Evolutionary conservation across 2,329 filamentous ascomycete genomes (phyloP), one percentile per base, ranked within the genome.

Genomic region (Orbilia quercus): DNA sequence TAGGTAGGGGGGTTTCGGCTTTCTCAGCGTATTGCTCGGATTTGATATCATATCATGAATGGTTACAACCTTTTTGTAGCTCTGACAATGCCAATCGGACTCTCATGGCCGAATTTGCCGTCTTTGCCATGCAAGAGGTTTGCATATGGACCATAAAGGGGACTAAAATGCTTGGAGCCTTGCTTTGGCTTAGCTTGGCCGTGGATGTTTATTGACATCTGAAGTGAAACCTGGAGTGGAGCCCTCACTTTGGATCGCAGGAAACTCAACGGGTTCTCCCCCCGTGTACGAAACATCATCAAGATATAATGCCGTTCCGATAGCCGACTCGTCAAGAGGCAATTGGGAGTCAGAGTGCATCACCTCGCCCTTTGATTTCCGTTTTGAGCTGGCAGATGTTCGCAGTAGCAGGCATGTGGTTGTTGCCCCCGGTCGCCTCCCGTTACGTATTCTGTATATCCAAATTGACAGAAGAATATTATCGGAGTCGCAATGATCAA

Each of bases 191-290:
- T n/a, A n/a, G n/a, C 60, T 59, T 51, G 63, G 54, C 51, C 44
- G 4, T 50, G 45, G 28, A n/a, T n/a, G n/a, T n/a, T n/a, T 50
- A 50, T 38, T 67, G 63, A 67, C 58, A 67, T 59, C 63, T 67
- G 45, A 67, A 34, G 63, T 67, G 63, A 67, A 67, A 67, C 63
- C 47, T 28, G 14, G 25, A 25, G 63, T 67, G 63, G 63, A 58
- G 51, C 62, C 50, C 36, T 14, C 25, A 16, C 44, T 51, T 45
- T 45, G 44, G 47, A 59, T 57, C 50, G 45, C 40, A 67, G n/a
- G n/a, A n/a, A n/a, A 51, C 53, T 40, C 14, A 50, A 20, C 31
- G 12, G 28, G 38, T 59, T 28, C n/a, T n/a, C 36, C 63, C 63
- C 58, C 63, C 34, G 44, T 47, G 45, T 22, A 50, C 44, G 53